Percentiles rank a stretch among this genome's conserved stretches.
Conservation (phyloP, 371 early-diverging fungal species). For the Haplosporangium sp. region DNA sequence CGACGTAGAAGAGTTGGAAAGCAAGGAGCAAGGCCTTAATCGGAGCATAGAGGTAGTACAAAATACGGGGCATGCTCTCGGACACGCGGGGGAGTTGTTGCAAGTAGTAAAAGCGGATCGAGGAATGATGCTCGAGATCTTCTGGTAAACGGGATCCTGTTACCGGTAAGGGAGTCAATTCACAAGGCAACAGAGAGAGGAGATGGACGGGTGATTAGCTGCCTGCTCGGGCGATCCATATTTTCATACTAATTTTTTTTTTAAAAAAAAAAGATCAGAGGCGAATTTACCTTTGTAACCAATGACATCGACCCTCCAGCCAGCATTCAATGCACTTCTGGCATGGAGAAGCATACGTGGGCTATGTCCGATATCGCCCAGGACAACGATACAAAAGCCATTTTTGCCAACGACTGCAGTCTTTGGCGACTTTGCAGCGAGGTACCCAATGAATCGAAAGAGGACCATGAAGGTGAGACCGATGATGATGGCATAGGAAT, state of each 20-base stretch:
- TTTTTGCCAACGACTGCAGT: constrained; percentile 23
- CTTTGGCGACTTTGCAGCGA: constrained; percentile 32
- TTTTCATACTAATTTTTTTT: too few species aligned
- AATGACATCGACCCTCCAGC: constrained; percentile 82
- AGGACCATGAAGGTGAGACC: constrained; percentile 55
- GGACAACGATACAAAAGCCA: constrained; percentile 72
- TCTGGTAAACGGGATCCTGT: constrained; percentile 50
- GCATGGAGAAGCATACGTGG: constrained; percentile 97
- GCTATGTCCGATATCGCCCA: constrained; percentile 94
- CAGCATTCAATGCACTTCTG: constrained; percentile 73
- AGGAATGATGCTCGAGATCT: constrained; percentile 45
- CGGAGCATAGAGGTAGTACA: constrained; percentile 72
- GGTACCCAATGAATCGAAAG: constrained; percentile 47
- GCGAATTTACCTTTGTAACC: constrained; percentile 77
- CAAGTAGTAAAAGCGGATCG: constrained; percentile 44
- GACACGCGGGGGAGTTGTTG: constrained; percentile 59
- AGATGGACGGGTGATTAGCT: background rate
- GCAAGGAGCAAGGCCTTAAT: constrained; percentile 68
- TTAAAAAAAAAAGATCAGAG: background rate
- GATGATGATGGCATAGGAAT: constrained; percentile 47
- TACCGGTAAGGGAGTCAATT: too few species aligned
- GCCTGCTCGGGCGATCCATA: constrained; percentile 1
- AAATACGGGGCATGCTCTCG: constrained; percentile 62
- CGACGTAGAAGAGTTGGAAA: constrained; percentile 58
- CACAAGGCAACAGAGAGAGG: too few species aligned